Base-by-base conservation (phyloP, 2,329 filamentous ascomycete species). In the Fusarium sp. region DNA sequence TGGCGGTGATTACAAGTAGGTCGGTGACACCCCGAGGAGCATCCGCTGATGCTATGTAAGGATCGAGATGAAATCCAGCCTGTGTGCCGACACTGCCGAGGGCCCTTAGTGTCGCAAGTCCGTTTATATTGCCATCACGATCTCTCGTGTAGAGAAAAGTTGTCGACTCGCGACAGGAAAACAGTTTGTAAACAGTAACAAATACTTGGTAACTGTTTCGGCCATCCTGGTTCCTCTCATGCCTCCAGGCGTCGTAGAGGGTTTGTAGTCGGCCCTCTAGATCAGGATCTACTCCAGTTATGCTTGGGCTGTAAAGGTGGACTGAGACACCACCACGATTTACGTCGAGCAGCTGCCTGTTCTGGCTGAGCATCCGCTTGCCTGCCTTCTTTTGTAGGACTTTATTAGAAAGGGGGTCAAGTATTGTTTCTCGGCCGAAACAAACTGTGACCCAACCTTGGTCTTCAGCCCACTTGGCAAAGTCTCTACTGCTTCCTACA, bases 301-400 rank as follows among this genome's bases (percentile, higher is more conserved):
- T 15, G 18, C 39, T 54, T 2, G 50, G 50, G 2, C 33, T 44
- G 7, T 64, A 64, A 6, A 64, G 14, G 2, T 28, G 18, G 7
- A 64, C 3, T 13, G 44, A 42, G 0, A 44, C 10, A 5, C 44
- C 50, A 2, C 61, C 58, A 0, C 59, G 40, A 5, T 46, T 52
- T 5, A 42, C 46, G 20, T 64, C 58, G 14, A 64, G 50, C 2
- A 64, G 61, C 15, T 56, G 59, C 17, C 54, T 55, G 0, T 55
- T 63, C 40, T 64, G 61, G 6, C 50, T 22, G n/a, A 63, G 9
- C 15, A 57, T 64, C 1, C 61, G 50, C 6, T 63, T 64, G n/a
- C 61, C 40, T 10, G 61, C 61, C n/a, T 49, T 18, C 2, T 57
- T 45, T 3, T 17, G 39, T 1, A 64, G 50, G 4, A 64, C 61